phyloP scores from a whole-genome alignment of 306 rosid genomes.

The Parietaria judaica region DNA sequence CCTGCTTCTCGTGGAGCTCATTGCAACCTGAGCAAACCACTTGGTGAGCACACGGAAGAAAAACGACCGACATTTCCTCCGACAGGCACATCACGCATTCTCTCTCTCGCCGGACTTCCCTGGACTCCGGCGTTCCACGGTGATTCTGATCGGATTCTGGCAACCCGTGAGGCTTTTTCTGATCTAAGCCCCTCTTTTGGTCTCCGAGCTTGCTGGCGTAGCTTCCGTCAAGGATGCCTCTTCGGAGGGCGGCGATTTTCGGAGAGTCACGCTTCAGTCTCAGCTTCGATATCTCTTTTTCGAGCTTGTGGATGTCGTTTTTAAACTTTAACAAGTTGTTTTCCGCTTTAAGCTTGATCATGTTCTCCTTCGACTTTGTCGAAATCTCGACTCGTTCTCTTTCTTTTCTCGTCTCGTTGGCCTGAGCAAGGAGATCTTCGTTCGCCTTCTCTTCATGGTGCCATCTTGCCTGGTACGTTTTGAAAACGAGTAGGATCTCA shows the following conservation, averaged over 20 bases:
- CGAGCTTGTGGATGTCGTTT: slow-evolving; percentile 66
- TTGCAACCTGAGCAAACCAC: slow-evolving; percentile 90
- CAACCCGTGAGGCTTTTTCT: slow-evolving; percentile 25
- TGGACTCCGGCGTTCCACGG: slow-evolving; percentile 36
- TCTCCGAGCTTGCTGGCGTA: slow-evolving; percentile 36
- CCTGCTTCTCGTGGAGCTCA: slow-evolving; percentile 89
- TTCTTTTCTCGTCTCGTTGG: slow-evolving; percentile 52
- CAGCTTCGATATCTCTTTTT: slow-evolving; percentile 67
- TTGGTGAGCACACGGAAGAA: slow-evolving; percentile 92
- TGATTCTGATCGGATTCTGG: slow-evolving; percentile 23
- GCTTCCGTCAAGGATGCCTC: slow-evolving; percentile 63
- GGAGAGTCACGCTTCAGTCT: slow-evolving; percentile 70
- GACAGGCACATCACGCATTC: slow-evolving; percentile 92
- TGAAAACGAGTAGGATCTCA: neutral
- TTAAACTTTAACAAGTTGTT: slow-evolving; percentile 47
- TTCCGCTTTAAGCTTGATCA: slow-evolving; percentile 59
- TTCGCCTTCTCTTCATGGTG: slow-evolving; percentile 52
- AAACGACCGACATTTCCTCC: slow-evolving; percentile 39
- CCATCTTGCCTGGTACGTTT: slow-evolving; percentile 73
- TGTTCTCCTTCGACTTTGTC: slow-evolving; percentile 56
- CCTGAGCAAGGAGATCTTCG: slow-evolving; percentile 48
- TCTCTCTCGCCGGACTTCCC: slow-evolving; percentile 74
- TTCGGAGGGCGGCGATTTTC: slow-evolving; percentile 78
- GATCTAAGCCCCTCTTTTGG: slow-evolving; percentile 22
- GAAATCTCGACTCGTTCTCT: slow-evolving; percentile 68